phyloP scores from a whole-genome alignment of 2,329 filamentous ascomycete genomes.

The Colletotrichum sojae region DNA sequence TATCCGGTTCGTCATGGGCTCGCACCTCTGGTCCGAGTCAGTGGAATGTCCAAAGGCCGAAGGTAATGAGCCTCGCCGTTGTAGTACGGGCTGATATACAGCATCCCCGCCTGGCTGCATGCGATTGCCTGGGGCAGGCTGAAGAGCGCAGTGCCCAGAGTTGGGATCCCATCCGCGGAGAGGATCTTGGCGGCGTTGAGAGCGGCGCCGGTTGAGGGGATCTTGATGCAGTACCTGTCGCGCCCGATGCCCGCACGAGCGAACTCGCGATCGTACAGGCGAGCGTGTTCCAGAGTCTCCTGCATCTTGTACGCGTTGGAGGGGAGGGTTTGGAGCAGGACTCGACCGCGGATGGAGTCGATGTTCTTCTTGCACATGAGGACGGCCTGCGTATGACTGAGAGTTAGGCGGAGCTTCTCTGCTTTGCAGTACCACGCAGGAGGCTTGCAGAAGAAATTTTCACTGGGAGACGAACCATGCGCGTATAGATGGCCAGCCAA shows the following conservation, averaged over 20 bases:
- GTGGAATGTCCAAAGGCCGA: neutral
- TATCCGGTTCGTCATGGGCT: slow-evolving; percentile 56
- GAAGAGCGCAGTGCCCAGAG: slow-evolving; percentile 63
- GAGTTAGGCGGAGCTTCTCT: too few species aligned
- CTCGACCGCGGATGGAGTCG: slow-evolving; percentile 60
- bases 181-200: slow-evolving; percentile 61
- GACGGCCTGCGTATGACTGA: slow-evolving; percentile 51
- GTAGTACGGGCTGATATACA: slow-evolving; percentile 65
- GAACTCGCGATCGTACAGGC: slow-evolving; percentile 62
- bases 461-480: slow-evolving; percentile 50
- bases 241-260: slow-evolving; percentile 58
- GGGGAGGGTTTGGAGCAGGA: slow-evolving; percentile 63
- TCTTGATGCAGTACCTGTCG: slow-evolving; percentile 66
- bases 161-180: slow-evolving; percentile 59
- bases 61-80: slow-evolving; percentile 52
- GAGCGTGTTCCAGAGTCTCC: slow-evolving; percentile 61
- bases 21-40: slow-evolving; percentile 52
- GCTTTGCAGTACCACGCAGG: too few species aligned
- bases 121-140: slow-evolving; percentile 64
- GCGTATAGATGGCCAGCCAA: slow-evolving; percentile 64
- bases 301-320: slow-evolving; percentile 61
- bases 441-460: too few species aligned
- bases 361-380: slow-evolving; percentile 63
- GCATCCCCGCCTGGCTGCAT: slow-evolving; percentile 61
- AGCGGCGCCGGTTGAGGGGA: slow-evolving; percentile 63